These are phyloP conservation scores for Ramalina peruviana DNA, from an alignment of 495 filamentous ascomycete species.

Conservation along the genomic window DNA sequence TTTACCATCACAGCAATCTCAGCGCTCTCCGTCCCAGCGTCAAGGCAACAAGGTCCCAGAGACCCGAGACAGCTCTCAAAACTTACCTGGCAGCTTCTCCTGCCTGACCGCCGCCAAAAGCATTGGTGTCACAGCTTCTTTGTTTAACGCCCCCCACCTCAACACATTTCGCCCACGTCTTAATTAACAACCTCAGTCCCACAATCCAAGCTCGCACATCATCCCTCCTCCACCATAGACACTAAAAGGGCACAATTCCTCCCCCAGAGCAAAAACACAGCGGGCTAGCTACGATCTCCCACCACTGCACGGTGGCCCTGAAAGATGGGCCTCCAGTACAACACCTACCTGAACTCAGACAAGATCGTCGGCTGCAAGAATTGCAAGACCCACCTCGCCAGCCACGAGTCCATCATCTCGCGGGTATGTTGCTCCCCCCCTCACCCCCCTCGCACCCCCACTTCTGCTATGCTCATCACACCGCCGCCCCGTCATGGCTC, in stretches of 20 bases:
- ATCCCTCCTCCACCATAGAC: not conserved
- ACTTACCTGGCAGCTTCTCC: too few relatives aligned
- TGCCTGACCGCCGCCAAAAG: too few relatives aligned
- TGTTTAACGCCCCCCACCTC: too few relatives aligned
- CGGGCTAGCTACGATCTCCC: not conserved
- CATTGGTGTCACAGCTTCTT: too few relatives aligned
- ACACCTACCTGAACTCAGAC: conserved; percentile 79
- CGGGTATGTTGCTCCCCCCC: conserved; percentile 38
- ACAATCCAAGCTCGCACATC: not conserved
- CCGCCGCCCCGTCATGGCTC: not conserved
- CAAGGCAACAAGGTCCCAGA: too few relatives aligned
- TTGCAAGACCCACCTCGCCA: conserved; percentile 90
- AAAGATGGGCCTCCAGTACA: conserved; percentile 85
- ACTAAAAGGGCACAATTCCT: too few relatives aligned
- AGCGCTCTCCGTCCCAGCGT: too few relatives aligned
- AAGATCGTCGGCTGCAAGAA: conserved; percentile 91
- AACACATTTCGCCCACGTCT: too few relatives aligned
- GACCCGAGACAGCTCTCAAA: too few relatives aligned
- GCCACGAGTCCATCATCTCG: conserved; percentile 92
- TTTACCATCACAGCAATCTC: too few relatives aligned
- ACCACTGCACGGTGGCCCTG: not conserved
- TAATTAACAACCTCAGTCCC: too few relatives aligned
- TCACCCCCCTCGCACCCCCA: conserved; percentile 5
- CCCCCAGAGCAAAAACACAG: too few relatives aligned
- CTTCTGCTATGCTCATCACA: conserved; percentile 1